A percentile compares a stretch with the other conserved stretches of the same genome.
Conservation (phyloP, 179 eudicot species). For the Corrigiola litoralis region DNA sequence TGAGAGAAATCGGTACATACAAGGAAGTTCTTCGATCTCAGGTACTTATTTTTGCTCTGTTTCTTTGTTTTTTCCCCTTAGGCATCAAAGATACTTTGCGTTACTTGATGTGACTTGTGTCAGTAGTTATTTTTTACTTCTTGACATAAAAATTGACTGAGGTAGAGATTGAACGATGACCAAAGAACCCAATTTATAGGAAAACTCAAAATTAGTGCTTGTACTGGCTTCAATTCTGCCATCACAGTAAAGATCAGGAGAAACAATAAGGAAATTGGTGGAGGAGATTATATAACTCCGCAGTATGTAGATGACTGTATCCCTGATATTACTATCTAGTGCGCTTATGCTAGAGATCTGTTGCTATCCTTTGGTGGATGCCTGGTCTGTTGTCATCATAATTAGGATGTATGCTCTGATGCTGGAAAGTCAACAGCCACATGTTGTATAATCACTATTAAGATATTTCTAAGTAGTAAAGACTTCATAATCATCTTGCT, state of each 20-base stretch:
- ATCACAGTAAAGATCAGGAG: not conserved
- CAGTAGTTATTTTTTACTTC: not conserved
- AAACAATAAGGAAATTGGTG: not conserved
- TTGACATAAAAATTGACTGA: not conserved
- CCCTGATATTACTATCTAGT: no score
- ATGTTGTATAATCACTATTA: no score
- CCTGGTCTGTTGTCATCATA: not conserved
- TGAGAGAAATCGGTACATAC: conserved; percentile 87
- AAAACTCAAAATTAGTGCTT: not conserved
- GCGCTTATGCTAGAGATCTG: not conserved
- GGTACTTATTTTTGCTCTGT: conserved; percentile 28
- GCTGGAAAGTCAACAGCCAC: no score
- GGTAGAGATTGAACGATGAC: not conserved
- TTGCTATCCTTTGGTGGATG: not conserved
- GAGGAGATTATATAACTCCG: no score
- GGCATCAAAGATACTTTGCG: not conserved
- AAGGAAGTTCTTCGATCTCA: conserved; percentile 85
- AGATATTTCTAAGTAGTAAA: no score
- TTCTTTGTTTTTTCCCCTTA: not conserved
- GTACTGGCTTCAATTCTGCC: not conserved
- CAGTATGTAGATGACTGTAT: not conserved
- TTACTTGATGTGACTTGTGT: not conserved
- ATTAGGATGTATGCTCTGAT: not conserved
- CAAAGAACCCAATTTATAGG: not conserved
- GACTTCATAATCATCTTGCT: no score